Conservation (phyloP, 345 rosid genomes). For the Pistacia vera region DNA sequence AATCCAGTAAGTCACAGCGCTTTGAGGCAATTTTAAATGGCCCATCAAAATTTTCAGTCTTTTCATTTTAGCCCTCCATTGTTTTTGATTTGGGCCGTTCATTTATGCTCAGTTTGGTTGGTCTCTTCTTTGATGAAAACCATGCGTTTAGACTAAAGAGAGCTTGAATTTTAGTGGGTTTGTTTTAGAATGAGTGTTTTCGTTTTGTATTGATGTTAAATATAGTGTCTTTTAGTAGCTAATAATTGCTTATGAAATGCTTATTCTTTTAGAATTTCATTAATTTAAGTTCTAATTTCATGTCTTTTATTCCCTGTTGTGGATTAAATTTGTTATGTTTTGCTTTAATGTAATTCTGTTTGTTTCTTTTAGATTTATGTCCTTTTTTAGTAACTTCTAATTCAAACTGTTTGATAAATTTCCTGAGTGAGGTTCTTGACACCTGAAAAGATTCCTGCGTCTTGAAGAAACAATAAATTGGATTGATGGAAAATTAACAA, state of each 20-base stretch:
- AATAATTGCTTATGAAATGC: background rate
- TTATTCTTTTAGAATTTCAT: background rate
- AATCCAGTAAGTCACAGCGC: background rate
- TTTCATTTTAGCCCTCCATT: background rate
- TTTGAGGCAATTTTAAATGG: background rate
- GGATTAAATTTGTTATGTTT: background rate
- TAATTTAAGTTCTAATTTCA: background rate
- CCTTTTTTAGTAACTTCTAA: background rate
- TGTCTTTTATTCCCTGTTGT: background rate
- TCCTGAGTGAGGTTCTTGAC: background rate
- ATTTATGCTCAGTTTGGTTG: background rate
- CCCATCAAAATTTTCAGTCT: background rate
- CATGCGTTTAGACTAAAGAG: background rate
- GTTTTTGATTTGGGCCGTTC: background rate
- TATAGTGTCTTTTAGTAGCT: background rate
- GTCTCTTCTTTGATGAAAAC: background rate
- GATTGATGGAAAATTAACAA: too few relatives aligned
- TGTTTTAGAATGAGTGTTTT: constrained; percentile 1
- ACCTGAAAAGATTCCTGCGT: too few relatives aligned
- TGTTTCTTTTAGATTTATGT: background rate
- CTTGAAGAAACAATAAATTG: too few relatives aligned
- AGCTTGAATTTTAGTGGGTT: constrained; percentile 15
- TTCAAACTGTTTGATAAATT: background rate
- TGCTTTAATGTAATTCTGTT: background rate
- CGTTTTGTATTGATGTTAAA: background rate